Conservation (phyloP, 768 basidiomycete genomes). For the Megacollybia marginata region DNA sequence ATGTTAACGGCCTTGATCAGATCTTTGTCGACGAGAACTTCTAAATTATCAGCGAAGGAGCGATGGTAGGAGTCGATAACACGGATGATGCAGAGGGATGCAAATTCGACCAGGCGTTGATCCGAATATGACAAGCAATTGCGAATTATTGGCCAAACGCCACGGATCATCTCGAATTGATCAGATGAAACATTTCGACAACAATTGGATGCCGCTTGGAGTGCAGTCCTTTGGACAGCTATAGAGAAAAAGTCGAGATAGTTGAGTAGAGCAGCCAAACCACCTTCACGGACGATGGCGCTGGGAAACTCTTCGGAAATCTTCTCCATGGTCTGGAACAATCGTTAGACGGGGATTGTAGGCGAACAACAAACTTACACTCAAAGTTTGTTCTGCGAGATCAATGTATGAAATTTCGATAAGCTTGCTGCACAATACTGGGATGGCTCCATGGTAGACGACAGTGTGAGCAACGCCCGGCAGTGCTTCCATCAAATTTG, state of each 20-base stretch:
- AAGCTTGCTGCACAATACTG: constrained; percentile 94
- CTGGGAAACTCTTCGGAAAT: constrained; percentile 97
- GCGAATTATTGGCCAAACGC: constrained; percentile 88
- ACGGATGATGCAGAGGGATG: constrained; percentile 90
- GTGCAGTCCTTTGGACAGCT: constrained; percentile 91
- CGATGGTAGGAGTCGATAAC: constrained; percentile 90
- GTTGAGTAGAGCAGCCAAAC: constrained; percentile 85
- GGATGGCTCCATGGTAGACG: constrained; percentile 97
- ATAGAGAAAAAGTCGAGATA: constrained; percentile 99
- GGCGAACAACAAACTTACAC: constrained; percentile 51
- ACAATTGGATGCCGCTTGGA: constrained; percentile 95
- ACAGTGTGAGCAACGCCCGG: constrained; percentile 97
- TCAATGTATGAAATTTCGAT: constrained; percentile 98
- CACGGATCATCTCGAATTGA: constrained; percentile 81
- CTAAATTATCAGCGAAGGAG: constrained; percentile 77
- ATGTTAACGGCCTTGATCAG: constrained; percentile 79
- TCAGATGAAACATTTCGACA: constrained; percentile 89
- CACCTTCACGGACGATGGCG: constrained; percentile 93
- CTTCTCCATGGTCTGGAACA: constrained; percentile 86
- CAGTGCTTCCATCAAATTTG: constrained; percentile 98
- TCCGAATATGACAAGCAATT: constrained; percentile 90
- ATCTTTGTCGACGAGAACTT: constrained; percentile 73
- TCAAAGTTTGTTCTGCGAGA: constrained; percentile 94
- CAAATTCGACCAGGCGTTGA: constrained; percentile 95
- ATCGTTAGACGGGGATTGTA: constrained; percentile 8